phyloP scores from a whole-genome alignment of 495 filamentous ascomycete species.

The Hyphodiscus hymeniophilus region DNA sequence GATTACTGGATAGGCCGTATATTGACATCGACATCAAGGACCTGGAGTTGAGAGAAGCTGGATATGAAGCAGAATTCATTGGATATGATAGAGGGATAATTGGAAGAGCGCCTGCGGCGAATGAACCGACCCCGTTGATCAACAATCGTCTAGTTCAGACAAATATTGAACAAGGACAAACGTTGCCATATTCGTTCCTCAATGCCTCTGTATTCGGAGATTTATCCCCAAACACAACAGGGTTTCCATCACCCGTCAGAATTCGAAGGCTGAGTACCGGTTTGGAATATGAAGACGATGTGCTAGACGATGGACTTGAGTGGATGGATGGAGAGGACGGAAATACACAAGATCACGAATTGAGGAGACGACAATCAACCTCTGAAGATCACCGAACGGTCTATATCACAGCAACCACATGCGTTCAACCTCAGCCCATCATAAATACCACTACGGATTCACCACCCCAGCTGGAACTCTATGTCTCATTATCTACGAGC shows the following conservation, averaged over 20 bases:
- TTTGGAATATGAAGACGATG: background rate
- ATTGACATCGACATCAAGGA: conserved; percentile 31
- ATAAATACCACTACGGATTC: conserved; percentile 26
- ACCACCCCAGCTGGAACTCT: conserved; percentile 69
- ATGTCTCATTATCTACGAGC: conserved; percentile 56
- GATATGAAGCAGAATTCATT: conserved; percentile 23
- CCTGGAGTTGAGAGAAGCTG: conserved; percentile 13
- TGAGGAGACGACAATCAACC: conserved; percentile 9
- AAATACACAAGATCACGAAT: background rate
- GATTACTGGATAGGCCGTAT: conserved; percentile 25
- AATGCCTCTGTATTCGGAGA: conserved; percentile 33
- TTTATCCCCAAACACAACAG: conserved; percentile 23
- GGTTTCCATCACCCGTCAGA: conserved; percentile 31
- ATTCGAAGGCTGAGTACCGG: conserved; percentile 6
- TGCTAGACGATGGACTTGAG: background rate
- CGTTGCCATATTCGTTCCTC: conserved; percentile 48
- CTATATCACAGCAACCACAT: conserved; percentile 77
- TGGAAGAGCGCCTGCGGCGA: conserved; percentile 44
- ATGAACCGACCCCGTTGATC: conserved; percentile 33
- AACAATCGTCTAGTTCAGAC: conserved; percentile 53
- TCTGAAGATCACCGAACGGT: conserved; percentile 36
- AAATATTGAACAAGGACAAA: conserved; percentile 50
- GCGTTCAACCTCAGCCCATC: conserved; percentile 52
- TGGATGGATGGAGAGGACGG: background rate
- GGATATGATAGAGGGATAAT: conserved; percentile 51